Evolutionary conservation across 495 filamentous ascomycete genomes (phyloP), one percentile per base, ranked within the genome.

Genomic region (Achaetomiella virescens): DNA sequence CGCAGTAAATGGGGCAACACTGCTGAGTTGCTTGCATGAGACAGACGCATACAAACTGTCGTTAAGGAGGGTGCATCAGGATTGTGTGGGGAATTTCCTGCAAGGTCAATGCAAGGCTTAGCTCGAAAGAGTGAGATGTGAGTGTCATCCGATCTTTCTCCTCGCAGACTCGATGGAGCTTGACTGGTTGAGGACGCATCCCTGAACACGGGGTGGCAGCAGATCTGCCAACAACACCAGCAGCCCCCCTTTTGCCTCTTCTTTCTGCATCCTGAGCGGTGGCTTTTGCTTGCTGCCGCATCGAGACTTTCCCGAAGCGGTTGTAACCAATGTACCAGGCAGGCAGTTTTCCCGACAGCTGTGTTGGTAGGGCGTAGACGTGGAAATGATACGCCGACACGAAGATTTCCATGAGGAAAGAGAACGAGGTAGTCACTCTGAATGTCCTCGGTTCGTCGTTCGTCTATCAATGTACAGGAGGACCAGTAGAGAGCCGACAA

Each of bases 171-270:
- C 20, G 24, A 33, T 20, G 7, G 24, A 8, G 21, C 27, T 27
- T 35, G 25, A 53, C 50, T 43, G 50, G 50, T 53, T 53, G 50
- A 44, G 50, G 38, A 35, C 25, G 40, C 40, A 44, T 27, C 38
- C 50, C 50, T 53, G 50, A 44, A 44, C 15, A 36, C 27, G 17
- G 36, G 20, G 4, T 35, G 48, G 48, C 36, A n/a, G n/a, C n/a
- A 38, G 10, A 31, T 21, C 36, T 24, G 49, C 42, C 37, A 31
- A 52, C 24, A 31, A 40, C 24, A 12, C 36, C 37, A 17, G 9
- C 22, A 4, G 6, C 47, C 33, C 9, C 22, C 14, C 10, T 22
- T 21, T 17, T 35, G 9, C 10, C 36, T 12, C 21, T 9, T 31
- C 4, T 31, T 31, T 6, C 22, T 41, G 8, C 48, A 27, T 15